These are phyloP conservation scores for Oryza rufipogon DNA, from an alignment of 176 grass and related monocot genomes.

Conservation along the genomic window DNA sequence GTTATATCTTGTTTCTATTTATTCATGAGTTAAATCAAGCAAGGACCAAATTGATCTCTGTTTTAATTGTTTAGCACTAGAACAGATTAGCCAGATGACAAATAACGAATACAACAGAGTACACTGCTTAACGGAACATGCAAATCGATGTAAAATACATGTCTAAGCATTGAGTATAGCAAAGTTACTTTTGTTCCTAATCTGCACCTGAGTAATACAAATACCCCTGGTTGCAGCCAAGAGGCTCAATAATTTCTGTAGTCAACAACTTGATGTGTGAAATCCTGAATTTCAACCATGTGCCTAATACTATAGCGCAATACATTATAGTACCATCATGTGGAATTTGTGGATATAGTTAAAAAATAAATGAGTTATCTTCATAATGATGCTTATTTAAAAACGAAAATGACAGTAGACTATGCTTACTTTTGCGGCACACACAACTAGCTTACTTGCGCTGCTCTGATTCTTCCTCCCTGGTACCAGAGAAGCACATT, in stretches of 20 bases:
- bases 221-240: background rate
- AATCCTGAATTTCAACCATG: background rate
- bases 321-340: background rate
- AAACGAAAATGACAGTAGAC: too few species aligned
- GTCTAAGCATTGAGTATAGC: background rate
- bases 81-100: background rate
- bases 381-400: background rate
- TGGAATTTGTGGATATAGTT: conserved; percentile 26
- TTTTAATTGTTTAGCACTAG: background rate
- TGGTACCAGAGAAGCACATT: too few species aligned
- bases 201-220: background rate
- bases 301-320: background rate
- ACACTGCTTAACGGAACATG: too few species aligned
- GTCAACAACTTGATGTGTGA: conserved; percentile 4
- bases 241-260: background rate
- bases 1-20: background rate
- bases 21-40: background rate
- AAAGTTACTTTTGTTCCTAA: background rate
- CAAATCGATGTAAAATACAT: background rate
- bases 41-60: background rate
- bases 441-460: background rate
- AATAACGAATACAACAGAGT: background rate
- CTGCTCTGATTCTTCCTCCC: background rate
- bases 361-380: background rate
- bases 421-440: background rate